Percentiles rank a stretch among this genome's conserved stretches.
Evolutionary conservation across 148 eudicot genomes (phyloP).

Genomic region (Rhododendron henanense): DNA sequence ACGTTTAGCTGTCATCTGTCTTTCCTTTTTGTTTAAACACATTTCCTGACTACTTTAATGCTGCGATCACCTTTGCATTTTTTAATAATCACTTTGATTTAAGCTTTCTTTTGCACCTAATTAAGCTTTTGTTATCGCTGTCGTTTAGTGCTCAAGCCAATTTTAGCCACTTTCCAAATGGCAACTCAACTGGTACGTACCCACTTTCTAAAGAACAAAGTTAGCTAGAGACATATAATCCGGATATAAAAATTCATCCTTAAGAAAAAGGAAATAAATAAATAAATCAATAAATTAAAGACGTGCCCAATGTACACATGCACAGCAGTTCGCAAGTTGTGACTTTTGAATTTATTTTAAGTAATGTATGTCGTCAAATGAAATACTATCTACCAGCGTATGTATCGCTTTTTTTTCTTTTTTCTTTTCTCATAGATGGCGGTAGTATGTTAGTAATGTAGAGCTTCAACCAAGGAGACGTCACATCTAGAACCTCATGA

Average conservation of each 20-base stretch:
- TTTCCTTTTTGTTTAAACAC: not conserved
- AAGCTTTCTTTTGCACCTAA: not conserved
- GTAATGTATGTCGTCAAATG: too few relatives aligned
- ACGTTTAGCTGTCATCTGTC: not conserved
- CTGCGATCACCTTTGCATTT: not conserved
- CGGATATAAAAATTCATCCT: not conserved
- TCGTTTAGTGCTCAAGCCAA: slow-evolving; percentile 1
- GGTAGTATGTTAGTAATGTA: too few relatives aligned
- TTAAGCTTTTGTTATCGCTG: not conserved
- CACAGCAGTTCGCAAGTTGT: not conserved
- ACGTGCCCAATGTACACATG: not conserved
- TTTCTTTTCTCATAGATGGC: too few relatives aligned
- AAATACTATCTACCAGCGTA: too few relatives aligned
- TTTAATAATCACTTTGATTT: not conserved
- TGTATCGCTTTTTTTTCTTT: too few relatives aligned
- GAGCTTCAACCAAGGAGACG: too few relatives aligned
- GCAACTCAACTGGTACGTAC: not conserved
- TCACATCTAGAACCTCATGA: too few relatives aligned
- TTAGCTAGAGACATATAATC: not conserved
- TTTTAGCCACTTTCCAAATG: not conserved
- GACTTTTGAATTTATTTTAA: not conserved
- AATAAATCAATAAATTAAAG: too few relatives aligned
- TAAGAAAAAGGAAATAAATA: not conserved
- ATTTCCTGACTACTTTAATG: not conserved
- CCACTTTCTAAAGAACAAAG: not conserved